Conservation (phyloP, 78 protist genomes). For the Monocercomonoides exilis region DNA sequence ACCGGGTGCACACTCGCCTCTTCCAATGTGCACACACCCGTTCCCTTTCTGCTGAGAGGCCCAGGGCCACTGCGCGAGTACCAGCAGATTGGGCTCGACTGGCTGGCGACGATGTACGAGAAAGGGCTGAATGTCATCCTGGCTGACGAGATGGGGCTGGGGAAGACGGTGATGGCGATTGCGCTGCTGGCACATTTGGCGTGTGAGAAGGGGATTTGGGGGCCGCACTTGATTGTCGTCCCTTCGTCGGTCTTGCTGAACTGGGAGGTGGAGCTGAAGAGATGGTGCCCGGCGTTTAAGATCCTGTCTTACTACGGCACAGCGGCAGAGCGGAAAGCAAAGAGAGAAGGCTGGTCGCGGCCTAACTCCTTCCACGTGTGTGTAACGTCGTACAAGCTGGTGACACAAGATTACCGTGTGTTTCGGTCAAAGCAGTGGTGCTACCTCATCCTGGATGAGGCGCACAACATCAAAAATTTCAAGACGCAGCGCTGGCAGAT, state of each 20-base stretch:
- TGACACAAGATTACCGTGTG: constrained; percentile 50
- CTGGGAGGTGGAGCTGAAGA: constrained; percentile 85
- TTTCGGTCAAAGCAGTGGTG: constrained; percentile 68
- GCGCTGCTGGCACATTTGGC: constrained; percentile 83
- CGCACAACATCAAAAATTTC: constrained; percentile 87
- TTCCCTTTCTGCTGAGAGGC: constrained; percentile 55
- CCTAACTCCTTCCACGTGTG: constrained; percentile 55
- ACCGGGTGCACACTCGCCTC: constrained; percentile 66
- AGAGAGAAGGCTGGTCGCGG: constrained; percentile 71
- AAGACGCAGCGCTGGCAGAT: constrained; percentile 66
- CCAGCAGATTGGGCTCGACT: constrained; percentile 79
- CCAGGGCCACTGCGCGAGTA: constrained; percentile 65
- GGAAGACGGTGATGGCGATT: constrained; percentile 75
- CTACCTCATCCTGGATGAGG: constrained; percentile 90
- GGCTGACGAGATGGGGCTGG: constrained; percentile 90
- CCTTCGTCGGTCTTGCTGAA: constrained; percentile 67
- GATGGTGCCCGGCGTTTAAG: constrained; percentile 85
- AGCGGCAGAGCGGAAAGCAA: constrained; percentile 57
- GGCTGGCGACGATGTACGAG: constrained; percentile 74
- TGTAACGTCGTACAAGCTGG: constrained; percentile 74
- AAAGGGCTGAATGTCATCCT: constrained; percentile 76
- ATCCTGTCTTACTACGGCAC: constrained; percentile 74
- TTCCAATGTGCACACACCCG: constrained; percentile 44
- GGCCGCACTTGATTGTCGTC: constrained; percentile 84
- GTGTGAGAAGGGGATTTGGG: constrained; percentile 62